Percentiles rank a stretch among this genome's conserved stretches.
Conservation (phyloP, 805 yeast genomes). For the Groenewaldozyma salmanticensis region DNA sequence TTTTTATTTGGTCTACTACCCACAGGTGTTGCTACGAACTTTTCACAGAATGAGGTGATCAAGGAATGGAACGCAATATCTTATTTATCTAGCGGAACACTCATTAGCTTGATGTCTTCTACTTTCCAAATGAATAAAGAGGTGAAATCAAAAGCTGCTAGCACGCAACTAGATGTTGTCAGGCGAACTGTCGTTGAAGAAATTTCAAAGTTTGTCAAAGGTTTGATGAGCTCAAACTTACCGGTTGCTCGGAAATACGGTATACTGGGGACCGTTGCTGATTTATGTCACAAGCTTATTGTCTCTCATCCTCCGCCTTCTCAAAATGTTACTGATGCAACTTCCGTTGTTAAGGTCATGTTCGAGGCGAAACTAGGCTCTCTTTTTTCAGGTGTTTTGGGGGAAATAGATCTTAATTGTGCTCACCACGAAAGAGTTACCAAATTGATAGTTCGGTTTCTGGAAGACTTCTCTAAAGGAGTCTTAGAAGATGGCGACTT, state of each 20-base stretch:
- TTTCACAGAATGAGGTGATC: conserved; percentile 32
- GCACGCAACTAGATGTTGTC: conserved; percentile 43
- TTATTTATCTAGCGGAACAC: conserved; percentile 48
- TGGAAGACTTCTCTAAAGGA: conserved; percentile 38
- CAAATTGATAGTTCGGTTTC: conserved; percentile 48
- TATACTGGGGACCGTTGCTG: conserved; percentile 44
- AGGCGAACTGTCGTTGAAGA: conserved; percentile 67
- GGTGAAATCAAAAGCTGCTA: background rate
- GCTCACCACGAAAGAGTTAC: conserved; percentile 55
- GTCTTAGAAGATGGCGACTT: conserved; percentile 28
- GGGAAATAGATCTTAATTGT: conserved; percentile 63
- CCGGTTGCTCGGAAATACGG: conserved; percentile 39
- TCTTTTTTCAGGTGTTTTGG: conserved; percentile 48
- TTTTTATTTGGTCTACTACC: conserved; percentile 34
- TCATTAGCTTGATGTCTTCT: conserved; percentile 56
- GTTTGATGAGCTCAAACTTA: background rate
- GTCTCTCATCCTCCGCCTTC: conserved; percentile 14
- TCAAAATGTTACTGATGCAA: conserved; percentile 37
- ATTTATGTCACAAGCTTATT: conserved; percentile 31
- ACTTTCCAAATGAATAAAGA: conserved; percentile 33
- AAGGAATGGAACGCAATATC: conserved; percentile 45
- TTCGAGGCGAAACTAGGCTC: conserved; percentile 47
- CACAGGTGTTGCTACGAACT: conserved; percentile 68
- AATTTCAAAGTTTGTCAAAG: conserved; percentile 42
- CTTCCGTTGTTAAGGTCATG: conserved; percentile 52